Evolutionary conservation across 2,329 filamentous ascomycete species (phyloP), one percentile per base, ranked within the genome.

Genomic region (Tolypocladium inflatum): DNA sequence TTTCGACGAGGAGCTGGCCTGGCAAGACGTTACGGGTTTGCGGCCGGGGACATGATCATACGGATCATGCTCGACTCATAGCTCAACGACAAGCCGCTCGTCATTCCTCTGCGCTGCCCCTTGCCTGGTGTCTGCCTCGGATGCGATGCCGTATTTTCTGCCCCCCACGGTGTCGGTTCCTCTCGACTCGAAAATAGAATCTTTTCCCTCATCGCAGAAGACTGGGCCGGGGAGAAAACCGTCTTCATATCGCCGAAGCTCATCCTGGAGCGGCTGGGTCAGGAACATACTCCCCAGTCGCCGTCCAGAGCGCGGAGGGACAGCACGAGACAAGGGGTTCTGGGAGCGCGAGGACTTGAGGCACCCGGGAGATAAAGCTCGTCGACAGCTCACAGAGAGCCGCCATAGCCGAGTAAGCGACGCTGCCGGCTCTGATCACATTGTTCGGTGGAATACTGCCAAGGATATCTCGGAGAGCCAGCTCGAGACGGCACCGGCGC

Each of bases 261-360:
- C 58, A 23, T 76, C 76, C 6, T 60, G 78, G 21, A 62, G 71
- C 19, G 68, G 68, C 54, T 77, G 78, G 64, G 66, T 81, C 55
- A 75, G 67, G 58, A 77, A 67, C 56, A 70, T 82, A 2, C 68
- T 80, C 11, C 80, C 80, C 0, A 79, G 74, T 60, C 73, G 76
- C 58, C 76, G 75, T 8, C 72, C 77, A 1, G 81, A 83, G 61
- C 74, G 75, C 37, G 79, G 81, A 23, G 76, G 80, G 11, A 82
- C 80, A 1, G 57, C 69, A 48, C 76, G 78, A 43, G 57, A 62
- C 30, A 63, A 64, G 6, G 66, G 69, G 1, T 69, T 65, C 55
- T 70, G 65, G 69, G 66, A 69, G 38, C 56, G 59, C 21, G 42
- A 62, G 56, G 64, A 66, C 13, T 42, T 55, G 10, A 51, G 51